Base-by-base conservation (phyloP, 1,284 basidiomycete species). In the Cryptococcus maquisensis region DNA sequence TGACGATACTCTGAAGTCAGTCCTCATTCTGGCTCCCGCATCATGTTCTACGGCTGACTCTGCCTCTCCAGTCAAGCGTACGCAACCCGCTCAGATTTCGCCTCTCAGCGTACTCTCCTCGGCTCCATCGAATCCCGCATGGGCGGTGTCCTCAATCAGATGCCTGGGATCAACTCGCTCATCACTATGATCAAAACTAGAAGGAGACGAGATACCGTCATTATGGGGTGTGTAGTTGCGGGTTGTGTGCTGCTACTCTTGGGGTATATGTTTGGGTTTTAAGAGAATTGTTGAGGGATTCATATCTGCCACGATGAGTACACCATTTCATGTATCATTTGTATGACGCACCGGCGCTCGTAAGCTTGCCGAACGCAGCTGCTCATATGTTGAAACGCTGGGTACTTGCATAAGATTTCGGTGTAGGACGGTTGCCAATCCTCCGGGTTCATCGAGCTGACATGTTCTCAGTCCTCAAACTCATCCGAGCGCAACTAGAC, bases 51-150 rank as follows among this genome's bases (percentile, higher is more conserved):
- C 49, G n/a, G 42, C 32, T 52, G 24, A 20, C 35, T 40, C 4
- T n/a, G n/a, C n/a, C 43, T 16, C 44, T 24, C 3, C 67, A 96
- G 93, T 50, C 95, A 98, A 85, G 96, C 96, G 28, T 96, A 97
- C 67, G 95, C 93, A 64, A 98, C 95, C 0, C 85, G 95, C n/a
- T 82, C 88, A 36, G 94, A 98, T 72, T 96, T 99, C 74, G 79
- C 82, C n/a, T 82, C 84, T 48, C 96, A 99, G 75, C 82, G 90
- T 18, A 75, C 81, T 4, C 84, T 86, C 28, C 78, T 99, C 39
- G 77, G 83, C 9, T 81, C 84, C 20, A 90, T 96, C 62, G 89
- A 90, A 69, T 79, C 84, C 9, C 84, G 94, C 21, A 93, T 99
- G 85, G 77, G 81, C 47, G 82, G 84, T 49, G 88, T 94, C 18